Evolutionary conservation across 2,329 filamentous ascomycete genomes (phyloP).

Genomic region (Xylariaceae sp.): DNA sequence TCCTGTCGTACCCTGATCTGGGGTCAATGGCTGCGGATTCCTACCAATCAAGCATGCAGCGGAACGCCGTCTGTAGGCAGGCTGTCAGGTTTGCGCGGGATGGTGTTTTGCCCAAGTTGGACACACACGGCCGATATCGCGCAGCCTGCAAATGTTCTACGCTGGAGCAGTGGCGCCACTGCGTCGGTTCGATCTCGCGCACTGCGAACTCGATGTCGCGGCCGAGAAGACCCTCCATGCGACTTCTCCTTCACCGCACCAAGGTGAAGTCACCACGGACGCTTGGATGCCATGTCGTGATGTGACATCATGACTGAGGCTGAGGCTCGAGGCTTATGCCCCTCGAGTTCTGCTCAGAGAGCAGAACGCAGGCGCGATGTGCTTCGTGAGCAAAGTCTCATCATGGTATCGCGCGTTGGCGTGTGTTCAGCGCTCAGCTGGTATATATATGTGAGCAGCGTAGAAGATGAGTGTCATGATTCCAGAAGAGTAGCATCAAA

Average conservation of each 20-base stretch:
- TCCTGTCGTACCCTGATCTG: slow-evolving; percentile 5
- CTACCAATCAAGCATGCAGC: slow-evolving; percentile 38
- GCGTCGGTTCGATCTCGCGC: background rate
- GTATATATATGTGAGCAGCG: slow-evolving; percentile 16
- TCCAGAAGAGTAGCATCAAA: background rate
- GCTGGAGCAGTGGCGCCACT: background rate
- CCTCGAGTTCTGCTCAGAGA: slow-evolving; percentile 11
- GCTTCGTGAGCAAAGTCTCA: slow-evolving; percentile 17
- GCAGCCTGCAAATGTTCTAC: slow-evolving; percentile 7
- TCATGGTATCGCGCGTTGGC: slow-evolving; percentile 18
- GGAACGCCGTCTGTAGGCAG: slow-evolving; percentile 23
- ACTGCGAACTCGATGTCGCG: background rate
- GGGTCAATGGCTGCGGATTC: slow-evolving; percentile 1
- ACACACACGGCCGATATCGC: slow-evolving; percentile 7
- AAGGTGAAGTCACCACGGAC: background rate
- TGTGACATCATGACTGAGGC: slow-evolving; percentile 8
- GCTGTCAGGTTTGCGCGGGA: slow-evolving; percentile 21
- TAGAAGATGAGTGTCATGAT: background rate
- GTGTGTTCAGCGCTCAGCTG: slow-evolving; percentile 9
- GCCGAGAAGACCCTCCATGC: background rate
- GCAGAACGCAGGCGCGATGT: slow-evolving; percentile 24
- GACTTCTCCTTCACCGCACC: background rate
- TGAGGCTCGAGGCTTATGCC: background rate
- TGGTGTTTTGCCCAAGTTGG: slow-evolving; percentile 29
- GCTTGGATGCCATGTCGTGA: background rate